A percentile compares a stretch with the other conserved stretches of the same genome.
phyloP scores from a whole-genome alignment of 192 early-diverging fungal genomes.

The Pecoramyces ruminantium region DNA sequence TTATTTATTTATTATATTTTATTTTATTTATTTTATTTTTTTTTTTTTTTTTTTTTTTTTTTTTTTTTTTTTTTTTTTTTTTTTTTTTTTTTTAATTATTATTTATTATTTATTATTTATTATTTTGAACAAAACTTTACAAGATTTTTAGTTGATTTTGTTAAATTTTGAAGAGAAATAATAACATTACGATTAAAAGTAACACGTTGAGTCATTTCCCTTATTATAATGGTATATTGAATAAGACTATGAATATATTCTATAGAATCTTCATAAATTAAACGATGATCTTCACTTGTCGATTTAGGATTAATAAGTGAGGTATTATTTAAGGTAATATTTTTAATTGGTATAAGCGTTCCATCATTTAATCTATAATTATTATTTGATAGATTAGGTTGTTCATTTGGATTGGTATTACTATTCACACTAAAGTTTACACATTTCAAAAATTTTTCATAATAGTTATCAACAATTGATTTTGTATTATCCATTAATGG shows the following conservation, averaged over 20 bases:
- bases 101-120: no score
- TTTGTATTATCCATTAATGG: background rate
- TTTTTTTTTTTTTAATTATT: no score
- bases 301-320: background rate
- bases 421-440: background rate
- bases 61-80: no score
- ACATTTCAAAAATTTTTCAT: background rate
- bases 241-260: background rate
- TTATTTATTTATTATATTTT: no score
- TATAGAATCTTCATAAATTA: background rate
- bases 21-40: no score
- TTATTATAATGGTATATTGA: background rate
- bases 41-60: no score
- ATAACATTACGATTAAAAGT: background rate
- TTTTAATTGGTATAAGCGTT: background rate
- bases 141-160: background rate
- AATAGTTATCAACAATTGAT: background rate
- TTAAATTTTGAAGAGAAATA: background rate
- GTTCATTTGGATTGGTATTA: no score
- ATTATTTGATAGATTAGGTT: no score
- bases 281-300: background rate
- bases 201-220: background rate
- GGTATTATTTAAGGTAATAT: background rate
- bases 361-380: no score
- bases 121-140: background rate